Base-by-base conservation (phyloP, 139 green algal genomes). In the Desmodesmus armatus region DNA sequence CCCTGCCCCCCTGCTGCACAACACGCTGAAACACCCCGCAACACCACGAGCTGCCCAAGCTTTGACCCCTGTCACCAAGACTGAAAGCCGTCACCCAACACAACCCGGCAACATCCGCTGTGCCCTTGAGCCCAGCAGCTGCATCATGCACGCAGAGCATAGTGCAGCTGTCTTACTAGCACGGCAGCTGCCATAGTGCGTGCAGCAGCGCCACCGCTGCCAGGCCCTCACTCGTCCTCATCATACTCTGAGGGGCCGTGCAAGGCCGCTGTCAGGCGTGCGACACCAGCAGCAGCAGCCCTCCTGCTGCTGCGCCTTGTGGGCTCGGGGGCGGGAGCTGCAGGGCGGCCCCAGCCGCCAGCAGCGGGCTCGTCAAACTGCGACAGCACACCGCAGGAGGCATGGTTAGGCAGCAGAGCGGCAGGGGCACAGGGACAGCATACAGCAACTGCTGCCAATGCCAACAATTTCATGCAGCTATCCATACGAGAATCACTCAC, bases 171-270 rank as follows among this genome's bases (percentile, higher is more conserved):
- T n/a, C n/a, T n/a, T n/a, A n/a, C n/a, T n/a, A 62, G 13, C 51
- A 62, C 51, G 51, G 13, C 51, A 62, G 15, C 51, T 27, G 15
- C 51, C 51, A 62, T n/a, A n/a, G n/a, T n/a, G n/a, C n/a, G n/a
- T n/a, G n/a, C n/a, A n/a, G n/a, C n/a, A n/a, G n/a, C n/a, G n/a
- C 47, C 47, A 35, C 58, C 58, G 9, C 58, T n/a, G 21, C 58
- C 58, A 15, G 5, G 7, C 19, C 65, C 29, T 81, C 43, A 82
- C 76, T 82, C 76, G 39, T 82, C 76, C 76, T 82, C 76, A 40
- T 82, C 76, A 51, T 60, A 67, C 76, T 82, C 76, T 43, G 76
- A 82, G n/a, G 76, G 76, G 5, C 76, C 76, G 55, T 82, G 76
- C 76, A 82, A 55, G 37, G 76, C 76, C 27, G 53, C 53, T 33